These are phyloP conservation scores for Penicillium cinerascens DNA, from an alignment of 495 filamentous ascomycete genomes.

Conservation along the genomic window DNA sequence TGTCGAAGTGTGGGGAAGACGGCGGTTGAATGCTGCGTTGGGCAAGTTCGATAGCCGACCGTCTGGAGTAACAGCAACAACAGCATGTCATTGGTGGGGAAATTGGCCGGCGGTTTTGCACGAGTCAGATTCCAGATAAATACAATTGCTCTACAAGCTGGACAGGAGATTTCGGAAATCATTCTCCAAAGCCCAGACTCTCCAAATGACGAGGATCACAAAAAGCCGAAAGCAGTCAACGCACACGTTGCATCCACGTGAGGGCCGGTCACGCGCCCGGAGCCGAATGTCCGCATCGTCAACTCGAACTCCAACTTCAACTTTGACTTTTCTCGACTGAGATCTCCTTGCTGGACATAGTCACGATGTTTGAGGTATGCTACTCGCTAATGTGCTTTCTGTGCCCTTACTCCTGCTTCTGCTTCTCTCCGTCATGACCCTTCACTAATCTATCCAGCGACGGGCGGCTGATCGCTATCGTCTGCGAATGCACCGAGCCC, in stretches of 20 bases:
- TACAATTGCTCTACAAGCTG: not conserved
- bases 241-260: slow-evolving; percentile 15
- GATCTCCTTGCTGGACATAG: not conserved
- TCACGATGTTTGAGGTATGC: slow-evolving; percentile 36
- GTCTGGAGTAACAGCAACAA: slow-evolving; percentile 14
- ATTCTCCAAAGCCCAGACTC: not conserved
- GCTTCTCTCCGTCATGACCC: not conserved
- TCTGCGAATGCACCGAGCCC: slow-evolving; percentile 78
- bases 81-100: slow-evolving; percentile 31
- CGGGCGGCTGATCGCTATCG: slow-evolving; percentile 48
- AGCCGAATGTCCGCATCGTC: not conserved
- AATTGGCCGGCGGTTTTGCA: slow-evolving; percentile 10
- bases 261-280: slow-evolving; percentile 5
- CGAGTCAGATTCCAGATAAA: not conserved
- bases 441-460: slow-evolving; percentile 26
- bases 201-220: not conserved
- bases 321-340: not conserved
- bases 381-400: not conserved
- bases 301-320: not conserved
- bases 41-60: slow-evolving; percentile 37
- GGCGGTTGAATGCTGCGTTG: slow-evolving; percentile 24
- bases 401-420: slow-evolving; percentile 1
- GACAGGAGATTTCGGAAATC: not conserved
- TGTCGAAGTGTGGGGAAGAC: slow-evolving; percentile 27
- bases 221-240: not conserved